Percentiles rank a stretch among this genome's conserved stretches.
These are phyloP conservation scores for Plantago elongata DNA, from an alignment of 257 asterid genomes.

Conservation along the genomic window DNA sequence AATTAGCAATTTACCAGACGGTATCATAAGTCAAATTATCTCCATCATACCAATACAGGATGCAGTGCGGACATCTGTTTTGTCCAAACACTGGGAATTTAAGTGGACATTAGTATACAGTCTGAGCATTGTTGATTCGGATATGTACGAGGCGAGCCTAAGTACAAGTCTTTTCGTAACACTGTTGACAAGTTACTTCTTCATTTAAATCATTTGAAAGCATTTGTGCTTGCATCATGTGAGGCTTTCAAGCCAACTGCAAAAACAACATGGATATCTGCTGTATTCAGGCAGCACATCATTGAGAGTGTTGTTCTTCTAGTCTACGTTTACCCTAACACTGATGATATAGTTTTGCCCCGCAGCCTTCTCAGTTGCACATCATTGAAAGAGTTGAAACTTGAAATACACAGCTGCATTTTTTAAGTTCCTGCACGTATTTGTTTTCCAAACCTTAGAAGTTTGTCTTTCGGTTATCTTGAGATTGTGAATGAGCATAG, in stretches of 20 bases:
- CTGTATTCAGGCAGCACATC: not conserved
- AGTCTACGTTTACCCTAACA: no score
- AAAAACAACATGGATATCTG: not conserved
- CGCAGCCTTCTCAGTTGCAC: not conserved
- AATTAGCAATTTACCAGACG: conserved; percentile 8
- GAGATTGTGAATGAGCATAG: conserved; percentile 1
- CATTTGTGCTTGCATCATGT: not conserved
- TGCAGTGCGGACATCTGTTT: not conserved
- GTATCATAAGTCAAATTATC: not conserved
- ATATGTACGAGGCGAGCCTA: no score
- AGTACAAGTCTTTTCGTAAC: not conserved
- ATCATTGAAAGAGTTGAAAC: not conserved
- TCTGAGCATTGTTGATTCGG: not conserved
- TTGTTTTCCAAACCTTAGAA: not conserved
- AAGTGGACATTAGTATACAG: conserved; percentile 1
- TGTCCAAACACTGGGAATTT: conserved; percentile 11
- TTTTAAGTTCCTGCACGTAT: not conserved
- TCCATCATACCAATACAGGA: not conserved
- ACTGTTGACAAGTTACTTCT: conserved; percentile 1
- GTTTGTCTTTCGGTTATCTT: not conserved
- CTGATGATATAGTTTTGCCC: not conserved
- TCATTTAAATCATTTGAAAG: not conserved
- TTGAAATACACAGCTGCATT: not conserved
- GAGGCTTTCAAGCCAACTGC: not conserved
- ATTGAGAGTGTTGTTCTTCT: not conserved